Base-by-base conservation (phyloP, 1,284 basidiomycete species). In the Omphalotus olearius region DNA sequence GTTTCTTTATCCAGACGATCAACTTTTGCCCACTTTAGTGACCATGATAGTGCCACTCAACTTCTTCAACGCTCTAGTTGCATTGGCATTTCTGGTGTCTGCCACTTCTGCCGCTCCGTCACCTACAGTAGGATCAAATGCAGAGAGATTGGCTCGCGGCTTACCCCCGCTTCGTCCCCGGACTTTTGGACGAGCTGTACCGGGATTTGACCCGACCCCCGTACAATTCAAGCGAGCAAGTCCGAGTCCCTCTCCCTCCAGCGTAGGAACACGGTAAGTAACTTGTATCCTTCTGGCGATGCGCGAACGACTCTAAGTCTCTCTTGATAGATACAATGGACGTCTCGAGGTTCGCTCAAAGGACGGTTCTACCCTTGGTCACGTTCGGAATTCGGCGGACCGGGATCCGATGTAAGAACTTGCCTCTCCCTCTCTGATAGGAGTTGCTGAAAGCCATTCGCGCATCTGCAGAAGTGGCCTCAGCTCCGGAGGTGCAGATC, bases 141-240 rank as follows among this genome's bases (percentile, higher is more conserved):
- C 59, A 23, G 62, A 72, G 53, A 64, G 73, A 46, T 59, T 75
- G 51, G 70, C 72, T 36, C 66, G 69, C 46, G 72, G 72, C 14
- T 63, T 75, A 14, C 67, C 70, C 26, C 68, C 70, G 1, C 55
- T 62, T 50, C 63, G 60, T 6, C 67, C 68, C 11, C 63, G 60
- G 51, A 26, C 39, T 5, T 67, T 70, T 52, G 63, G 59, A 39
- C 61, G 62, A 13, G 58, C 36, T 35, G 44, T 64, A 4, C 69
- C 69, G 1, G 68, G 68, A 6, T 58, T 53, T 50, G 52, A 57
- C 16, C 44, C 47, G 11, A 50, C 47, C 6, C 53, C 48, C 33
- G 52, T 53, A n/a, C 35, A 33, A 33, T 33, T 33, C 4, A 33
- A 33, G 13, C 30, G 30, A 33, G 30, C 37, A 14, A 48, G 23